phyloP scores from a whole-genome alignment of 2,329 filamentous ascomycete genomes.

The Calonectria honghensis region DNA sequence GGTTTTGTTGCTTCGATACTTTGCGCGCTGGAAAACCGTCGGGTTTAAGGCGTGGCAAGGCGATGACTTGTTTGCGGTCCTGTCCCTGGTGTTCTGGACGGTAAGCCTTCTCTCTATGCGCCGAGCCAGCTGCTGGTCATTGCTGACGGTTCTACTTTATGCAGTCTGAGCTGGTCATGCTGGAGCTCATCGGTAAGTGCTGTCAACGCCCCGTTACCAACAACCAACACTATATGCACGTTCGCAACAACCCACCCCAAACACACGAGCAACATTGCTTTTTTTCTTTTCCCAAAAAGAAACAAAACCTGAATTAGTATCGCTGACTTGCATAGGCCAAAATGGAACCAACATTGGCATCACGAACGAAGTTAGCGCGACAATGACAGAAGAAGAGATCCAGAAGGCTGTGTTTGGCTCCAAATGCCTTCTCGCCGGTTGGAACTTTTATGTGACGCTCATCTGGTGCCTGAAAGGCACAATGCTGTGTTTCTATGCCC shows the following conservation, averaged over 20 bases:
- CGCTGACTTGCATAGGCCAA: slow-evolving; percentile 55
- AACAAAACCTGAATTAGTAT: neutral
- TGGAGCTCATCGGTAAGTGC: slow-evolving; percentile 59
- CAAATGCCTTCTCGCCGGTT: slow-evolving; percentile 60
- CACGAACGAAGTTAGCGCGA: slow-evolving; percentile 56
- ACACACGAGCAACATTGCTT: neutral
- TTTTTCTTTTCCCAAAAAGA: neutral
- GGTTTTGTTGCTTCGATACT: slow-evolving; percentile 62
- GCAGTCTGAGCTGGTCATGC: slow-evolving; percentile 56
- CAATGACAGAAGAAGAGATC: slow-evolving; percentile 57
- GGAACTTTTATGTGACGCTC: slow-evolving; percentile 64
- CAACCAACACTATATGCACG: slow-evolving; percentile 25
- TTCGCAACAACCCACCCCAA: neutral
- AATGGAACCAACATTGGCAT: slow-evolving; percentile 63
- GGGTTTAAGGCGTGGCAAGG: slow-evolving; percentile 64
- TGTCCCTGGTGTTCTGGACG: slow-evolving; percentile 62
- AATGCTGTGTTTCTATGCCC: slow-evolving; percentile 65
- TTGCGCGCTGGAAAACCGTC: slow-evolving; percentile 61
- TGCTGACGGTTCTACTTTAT: slow-evolving; percentile 20
- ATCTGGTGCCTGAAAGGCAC: slow-evolving; percentile 66
- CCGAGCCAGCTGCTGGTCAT: neutral
- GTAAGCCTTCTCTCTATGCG: slow-evolving; percentile 48
- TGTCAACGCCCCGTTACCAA: neutral
- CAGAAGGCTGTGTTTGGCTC: slow-evolving; percentile 57
- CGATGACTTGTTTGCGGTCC: slow-evolving; percentile 65